Conservation (phyloP, 352 stramenopile species). For the Globisporangium okanoganense region DNA sequence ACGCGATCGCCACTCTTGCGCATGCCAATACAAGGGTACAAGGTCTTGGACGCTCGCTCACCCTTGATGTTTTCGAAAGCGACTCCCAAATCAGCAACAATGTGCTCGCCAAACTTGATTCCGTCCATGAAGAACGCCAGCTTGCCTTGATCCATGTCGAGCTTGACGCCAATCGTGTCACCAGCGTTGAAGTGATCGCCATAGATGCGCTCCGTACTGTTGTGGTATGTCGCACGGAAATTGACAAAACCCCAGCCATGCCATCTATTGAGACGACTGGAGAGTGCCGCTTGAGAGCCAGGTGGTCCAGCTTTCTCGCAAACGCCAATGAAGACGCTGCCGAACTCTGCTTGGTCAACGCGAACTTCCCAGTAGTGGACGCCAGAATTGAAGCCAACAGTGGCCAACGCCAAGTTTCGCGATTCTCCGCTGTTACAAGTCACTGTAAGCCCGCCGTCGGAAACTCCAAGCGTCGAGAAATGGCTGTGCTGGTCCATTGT, state of each 20-base stretch:
- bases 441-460: constrained; percentile 71
- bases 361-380: constrained; percentile 98
- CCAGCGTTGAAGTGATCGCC: constrained; percentile 90
- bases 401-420: constrained; percentile 79
- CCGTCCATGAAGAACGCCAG: constrained; percentile 99
- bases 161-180: constrained; percentile 98
- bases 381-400: constrained; percentile 84
- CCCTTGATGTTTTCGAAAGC: constrained; percentile 94
- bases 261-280: constrained; percentile 85
- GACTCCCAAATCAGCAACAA: constrained; percentile 96
- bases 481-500: constrained; percentile 80
- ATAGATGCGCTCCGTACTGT: constrained; percentile 89
- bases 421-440: constrained; percentile 85
- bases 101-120: constrained; percentile 99
- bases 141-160: constrained; percentile 98
- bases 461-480: constrained; percentile 76
- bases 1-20: constrained; percentile 94
- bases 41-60: constrained; percentile 77
- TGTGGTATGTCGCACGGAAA: constrained; percentile 94
- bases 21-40: constrained; percentile 97
- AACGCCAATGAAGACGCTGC: constrained; percentile 97
- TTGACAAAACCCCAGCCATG: constrained; percentile 97
- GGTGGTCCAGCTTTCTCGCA: constrained; percentile 87
- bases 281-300: constrained; percentile 70
- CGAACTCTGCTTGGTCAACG: constrained; percentile 96